Conservation (phyloP, 2,329 filamentous ascomycete genomes). For the Fonsecaea pedrosoi region DNA sequence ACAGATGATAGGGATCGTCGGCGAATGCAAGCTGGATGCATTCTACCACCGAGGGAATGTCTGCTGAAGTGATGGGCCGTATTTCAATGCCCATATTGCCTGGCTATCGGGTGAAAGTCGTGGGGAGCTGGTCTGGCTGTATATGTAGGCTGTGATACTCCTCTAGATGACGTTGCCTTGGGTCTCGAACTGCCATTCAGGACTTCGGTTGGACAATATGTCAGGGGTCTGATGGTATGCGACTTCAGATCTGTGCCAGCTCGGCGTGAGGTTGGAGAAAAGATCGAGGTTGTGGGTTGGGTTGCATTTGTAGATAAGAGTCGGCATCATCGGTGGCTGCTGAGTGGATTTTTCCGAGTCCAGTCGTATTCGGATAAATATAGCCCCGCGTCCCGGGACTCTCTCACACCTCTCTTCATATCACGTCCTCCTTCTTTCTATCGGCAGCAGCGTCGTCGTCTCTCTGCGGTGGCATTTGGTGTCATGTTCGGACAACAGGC, state of each 20-base stretch:
- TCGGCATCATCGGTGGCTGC: neutral
- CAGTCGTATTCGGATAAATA: neutral
- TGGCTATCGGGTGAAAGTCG: neutral
- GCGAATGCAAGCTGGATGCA: slow-evolving; percentile 72
- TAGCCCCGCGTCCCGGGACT: neutral
- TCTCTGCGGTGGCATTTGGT: neutral
- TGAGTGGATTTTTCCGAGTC: neutral
- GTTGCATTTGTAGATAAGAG: neutral
- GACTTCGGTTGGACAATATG: neutral
- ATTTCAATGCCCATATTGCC: slow-evolving; percentile 61
- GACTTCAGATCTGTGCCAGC: neutral
- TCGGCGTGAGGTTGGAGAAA: neutral
- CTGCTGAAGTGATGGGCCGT: slow-evolving; percentile 60
- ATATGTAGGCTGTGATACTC: neutral
- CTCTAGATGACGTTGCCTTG: neutral
- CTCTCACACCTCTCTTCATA: neutral
- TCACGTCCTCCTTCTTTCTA: neutral
- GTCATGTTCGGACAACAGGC: neutral
- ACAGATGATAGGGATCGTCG: slow-evolving; percentile 70
- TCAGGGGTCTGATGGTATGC: neutral
- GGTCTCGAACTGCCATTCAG: neutral
- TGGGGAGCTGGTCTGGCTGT: neutral
- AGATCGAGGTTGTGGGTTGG: neutral
- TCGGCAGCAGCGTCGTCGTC: neutral
- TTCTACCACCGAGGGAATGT: slow-evolving; percentile 69